Conservation (phyloP, 164 flowering plant genomes). For the Nymphaea thermarum region DNA sequence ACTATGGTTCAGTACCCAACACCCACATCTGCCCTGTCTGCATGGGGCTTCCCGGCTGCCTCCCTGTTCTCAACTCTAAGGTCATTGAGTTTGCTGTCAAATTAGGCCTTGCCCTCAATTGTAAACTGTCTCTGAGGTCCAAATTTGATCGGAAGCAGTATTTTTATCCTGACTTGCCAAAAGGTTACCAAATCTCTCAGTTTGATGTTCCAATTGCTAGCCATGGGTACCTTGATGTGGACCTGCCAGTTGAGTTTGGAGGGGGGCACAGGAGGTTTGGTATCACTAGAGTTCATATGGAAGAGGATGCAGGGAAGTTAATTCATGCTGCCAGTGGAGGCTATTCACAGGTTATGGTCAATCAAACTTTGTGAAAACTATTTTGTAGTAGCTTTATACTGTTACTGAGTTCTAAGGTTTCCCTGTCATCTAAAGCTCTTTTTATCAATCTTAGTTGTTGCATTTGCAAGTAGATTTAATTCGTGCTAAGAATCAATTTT, state of each 20-base stretch:
- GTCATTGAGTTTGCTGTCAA: constrained; percentile 76
- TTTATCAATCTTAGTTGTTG: too few relatives aligned
- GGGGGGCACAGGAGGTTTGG: constrained; percentile 91
- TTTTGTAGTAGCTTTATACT: too few relatives aligned
- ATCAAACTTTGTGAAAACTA: not conserved
- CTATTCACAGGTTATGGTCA: constrained; percentile 39
- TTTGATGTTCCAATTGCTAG: constrained; percentile 80
- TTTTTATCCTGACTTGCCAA: constrained; percentile 91
- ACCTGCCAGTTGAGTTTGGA: constrained; percentile 86
- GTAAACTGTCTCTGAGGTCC: constrained; percentile 54
- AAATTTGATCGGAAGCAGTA: constrained; percentile 94
- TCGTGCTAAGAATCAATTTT: too few relatives aligned
- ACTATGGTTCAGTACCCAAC: constrained; percentile 78
- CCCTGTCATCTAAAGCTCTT: too few relatives aligned
- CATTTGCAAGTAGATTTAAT: too few relatives aligned
- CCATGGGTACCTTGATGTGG: constrained; percentile 64
- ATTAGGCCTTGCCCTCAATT: constrained; percentile 76
- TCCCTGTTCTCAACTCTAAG: constrained; percentile 82
- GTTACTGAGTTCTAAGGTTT: too few relatives aligned
- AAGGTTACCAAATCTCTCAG: constrained; percentile 93
- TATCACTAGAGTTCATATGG: constrained; percentile 92
- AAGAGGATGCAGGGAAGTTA: constrained; percentile 97
- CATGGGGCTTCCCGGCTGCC: constrained; percentile 92
- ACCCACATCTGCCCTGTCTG: constrained; percentile 73
- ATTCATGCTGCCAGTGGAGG: constrained; percentile 57